Base-by-base conservation (phyloP, 176 grass and related monocot species). In the Chrysopogon serrulatus region DNA sequence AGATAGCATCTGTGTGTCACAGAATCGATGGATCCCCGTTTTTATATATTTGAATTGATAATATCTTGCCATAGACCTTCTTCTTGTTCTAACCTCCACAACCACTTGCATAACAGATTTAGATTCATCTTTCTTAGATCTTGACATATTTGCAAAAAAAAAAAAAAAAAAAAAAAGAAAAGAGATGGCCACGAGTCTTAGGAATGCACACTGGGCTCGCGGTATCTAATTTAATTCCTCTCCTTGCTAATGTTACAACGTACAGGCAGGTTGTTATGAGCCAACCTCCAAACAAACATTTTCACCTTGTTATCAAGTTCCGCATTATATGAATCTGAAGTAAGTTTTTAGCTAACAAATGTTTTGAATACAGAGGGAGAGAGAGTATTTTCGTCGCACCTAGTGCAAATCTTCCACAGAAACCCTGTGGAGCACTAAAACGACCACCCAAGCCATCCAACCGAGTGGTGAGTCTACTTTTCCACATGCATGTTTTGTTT, bases 381-480 rank as follows among this genome's bases (percentile, higher is more conserved):
- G 93, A 98, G 90, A 98, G 96, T 74, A 92, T 98, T 34, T 66
- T 95, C 69, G 64, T 98, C 42, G 87, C 83, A 41, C 79, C 93
- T 8, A 85, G 89, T 23, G 74, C 66, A 62, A 82, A 83, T 76
- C 77, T 93, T 76, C 89, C 80, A 30, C 90, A 69, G 43, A 93
- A 95, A 77, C 87, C 80, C 49, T 82, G 79, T 74, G 60, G 73
- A 81, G 79, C 76, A 37, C 71, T 71, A 35, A 91, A 90, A 82
- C 90, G 74, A 80, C 91, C 87, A 83, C 87, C 91, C 40, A 95
- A 86, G 51, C 91, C 82, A 2, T 73, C 68, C 42, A 77, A 77
- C 44, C 78, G 43, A 74, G 57, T 28, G 85, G 83, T 83, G 34
- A 2, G 73, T 17, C 34, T 68, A 59, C 77, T 71, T 63, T 59